Base-by-base conservation (phyloP, 371 early-diverging fungal genomes). In the Phascolomyces articulosus region DNA sequence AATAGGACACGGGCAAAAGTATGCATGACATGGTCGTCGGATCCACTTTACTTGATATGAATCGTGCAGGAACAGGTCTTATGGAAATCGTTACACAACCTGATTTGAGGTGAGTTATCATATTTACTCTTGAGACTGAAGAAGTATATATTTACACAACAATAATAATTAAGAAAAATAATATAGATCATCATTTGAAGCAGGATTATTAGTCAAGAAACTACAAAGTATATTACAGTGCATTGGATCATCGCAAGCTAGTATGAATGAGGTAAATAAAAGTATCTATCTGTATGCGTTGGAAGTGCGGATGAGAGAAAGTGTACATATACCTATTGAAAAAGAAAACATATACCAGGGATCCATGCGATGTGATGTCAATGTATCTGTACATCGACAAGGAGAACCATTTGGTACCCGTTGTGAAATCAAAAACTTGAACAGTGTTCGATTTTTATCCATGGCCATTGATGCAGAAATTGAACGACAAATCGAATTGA, bases 31-130 rank as follows among this genome's bases (percentile, higher is more conserved):
- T 86, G 51, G 74, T 78, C 34, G 88, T 86, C 2, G 90, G 83
- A 20, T 63, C 72, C 23, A 85, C 89, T 0, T 70, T 91, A n/a
- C 74, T 94, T 18, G 96, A 97, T 66, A 80, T 93, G 55, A 97
- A 97, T 72, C 80, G 97, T 48, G 93, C 94, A 15, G 96, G 96
- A 2, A 88, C 88, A 1, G 93, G 90, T 0, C 75, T 97, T 48
- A 85, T 96, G 77, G 97, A 97, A 73, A 95, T 97, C 72, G 95
- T 97, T 0, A 96, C 94, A 0, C 85, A 82, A 55, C 95, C 97
- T 0, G 95, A 95, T 77, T 72, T 95, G 55, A 68, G 85, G 77
- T 87, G 60, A 11, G 1, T 34, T 34, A 9, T 9, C 0, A 9
- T 34, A 34, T 2, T 0, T 34, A 6, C 11, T 34, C 34, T 34